Conservation (phyloP, 768 basidiomycete species). For the Lactarius sp. region DNA sequence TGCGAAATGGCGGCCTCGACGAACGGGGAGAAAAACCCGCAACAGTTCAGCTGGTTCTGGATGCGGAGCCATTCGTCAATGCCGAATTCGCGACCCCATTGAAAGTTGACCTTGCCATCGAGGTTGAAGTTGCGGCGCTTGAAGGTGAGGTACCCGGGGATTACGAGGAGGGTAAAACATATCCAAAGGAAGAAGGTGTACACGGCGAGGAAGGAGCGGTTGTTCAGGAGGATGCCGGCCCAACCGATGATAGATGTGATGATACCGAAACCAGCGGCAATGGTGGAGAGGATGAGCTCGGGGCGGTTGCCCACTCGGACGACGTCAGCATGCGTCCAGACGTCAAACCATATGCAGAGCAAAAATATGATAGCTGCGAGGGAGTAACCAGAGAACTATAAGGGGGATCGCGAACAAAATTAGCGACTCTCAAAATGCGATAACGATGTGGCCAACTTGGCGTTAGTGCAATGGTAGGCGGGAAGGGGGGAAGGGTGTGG, state of each 20-base stretch:
- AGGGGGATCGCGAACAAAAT: not conserved
- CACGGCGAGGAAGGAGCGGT: constrained; percentile 72
- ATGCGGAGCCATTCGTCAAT: constrained; percentile 57
- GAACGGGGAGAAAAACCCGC: constrained; percentile 77
- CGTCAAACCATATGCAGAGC: constrained; percentile 74
- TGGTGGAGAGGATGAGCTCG: constrained; percentile 67
- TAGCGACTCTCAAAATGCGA: not conserved
- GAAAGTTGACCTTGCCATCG: constrained; percentile 73
- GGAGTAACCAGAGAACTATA: constrained; percentile 55
- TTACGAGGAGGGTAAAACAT: constrained; percentile 62
- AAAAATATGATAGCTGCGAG: constrained; percentile 59
- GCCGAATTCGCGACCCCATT: constrained; percentile 66
- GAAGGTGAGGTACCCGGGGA: constrained; percentile 77
- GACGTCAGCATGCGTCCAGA: constrained; percentile 64
- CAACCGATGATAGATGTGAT: constrained; percentile 70
- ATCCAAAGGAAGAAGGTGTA: constrained; percentile 72
- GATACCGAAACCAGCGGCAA: constrained; percentile 54
- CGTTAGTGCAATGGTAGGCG: not conserved
- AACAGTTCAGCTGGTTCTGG: constrained; percentile 73
- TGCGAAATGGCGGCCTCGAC: constrained; percentile 72
- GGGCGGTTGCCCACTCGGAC: constrained; percentile 62
- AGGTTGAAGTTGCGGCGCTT: constrained; percentile 71
- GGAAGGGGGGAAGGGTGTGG: not conserved
- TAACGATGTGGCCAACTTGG: not conserved
- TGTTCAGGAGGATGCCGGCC: constrained; percentile 79